Conservation (phyloP, 2,329 filamentous ascomycete species). For the Boeremia lycopersici region DNA sequence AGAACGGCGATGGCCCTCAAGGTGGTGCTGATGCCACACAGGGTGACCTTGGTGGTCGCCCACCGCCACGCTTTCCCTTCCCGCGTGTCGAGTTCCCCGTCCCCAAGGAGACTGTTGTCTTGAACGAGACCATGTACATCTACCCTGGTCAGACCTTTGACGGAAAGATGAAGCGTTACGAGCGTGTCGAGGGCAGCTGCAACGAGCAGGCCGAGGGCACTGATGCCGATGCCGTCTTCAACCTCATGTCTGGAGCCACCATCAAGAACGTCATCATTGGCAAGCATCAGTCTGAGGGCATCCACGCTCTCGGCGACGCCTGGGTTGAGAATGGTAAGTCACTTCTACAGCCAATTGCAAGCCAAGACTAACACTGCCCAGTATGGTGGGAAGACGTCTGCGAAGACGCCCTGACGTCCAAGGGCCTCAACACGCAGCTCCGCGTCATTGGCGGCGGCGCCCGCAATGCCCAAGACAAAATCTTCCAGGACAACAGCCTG, state of each 20-base stretch:
- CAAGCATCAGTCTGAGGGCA: constrained; percentile 34
- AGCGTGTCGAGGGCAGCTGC: constrained; percentile 31
- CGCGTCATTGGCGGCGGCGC: constrained; percentile 36
- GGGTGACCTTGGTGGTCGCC: constrained; percentile 29
- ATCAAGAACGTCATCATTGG: constrained; percentile 34
- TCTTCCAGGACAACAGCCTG: constrained; percentile 29
- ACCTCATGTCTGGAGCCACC: constrained; percentile 28
- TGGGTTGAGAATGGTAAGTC: constrained; percentile 35
- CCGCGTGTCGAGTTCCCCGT: constrained; percentile 30
- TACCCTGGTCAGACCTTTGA: constrained; percentile 31
- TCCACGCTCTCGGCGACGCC: constrained; percentile 33
- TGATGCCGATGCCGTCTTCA: constrained; percentile 34
- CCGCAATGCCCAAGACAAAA: constrained; percentile 33
- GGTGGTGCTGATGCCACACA: constrained; percentile 29
- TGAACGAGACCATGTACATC: constrained; percentile 35
- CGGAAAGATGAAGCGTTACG: constrained; percentile 36
- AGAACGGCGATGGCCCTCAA: constrained; percentile 32
- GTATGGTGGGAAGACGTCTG: constrained; percentile 39
- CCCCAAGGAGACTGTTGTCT: constrained; percentile 31
- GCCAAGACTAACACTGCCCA: constrained; percentile 11
- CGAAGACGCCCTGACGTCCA: constrained; percentile 32
- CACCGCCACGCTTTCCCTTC: constrained; percentile 30
- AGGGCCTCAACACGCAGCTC: constrained; percentile 34
- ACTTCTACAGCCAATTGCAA: rapidly evolving
- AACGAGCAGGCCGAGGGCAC: constrained; percentile 35